Base-by-base conservation (phyloP, 1,284 basidiomycete species). In the Rhodotorula sp. region DNA sequence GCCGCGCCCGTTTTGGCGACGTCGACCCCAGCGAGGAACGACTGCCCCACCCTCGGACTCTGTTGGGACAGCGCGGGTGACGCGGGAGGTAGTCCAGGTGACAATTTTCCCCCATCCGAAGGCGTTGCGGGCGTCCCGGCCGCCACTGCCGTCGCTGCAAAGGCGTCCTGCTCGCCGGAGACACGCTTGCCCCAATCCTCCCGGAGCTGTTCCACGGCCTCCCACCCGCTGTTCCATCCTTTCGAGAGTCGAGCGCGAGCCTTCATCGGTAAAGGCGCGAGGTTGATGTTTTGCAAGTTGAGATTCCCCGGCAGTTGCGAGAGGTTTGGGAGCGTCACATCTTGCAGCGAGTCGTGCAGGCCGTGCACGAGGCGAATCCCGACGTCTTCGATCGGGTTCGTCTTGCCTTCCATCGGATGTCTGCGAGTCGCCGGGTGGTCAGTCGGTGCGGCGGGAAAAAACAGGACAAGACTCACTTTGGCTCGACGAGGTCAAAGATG, bases 401-500 rank as follows among this genome's bases (percentile, higher is more conserved):
- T 89, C 79, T 90, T 91, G 74, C 91, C 90, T 69, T 88, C 89
- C 79, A 91, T 95, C 49, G 93, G 93, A 80, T 95, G 93, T 63
- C 81, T 82, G 68, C 33, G 55, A 20, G 6, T 17, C 17, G 45
- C 26, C 12, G n/a, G n/a, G 1, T n/a, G 4, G 48, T 53, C 53
- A 56, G 33, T n/a, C n/a, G n/a, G n/a, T n/a, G n/a, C n/a, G n/a
- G n/a, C n/a, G n/a, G n/a, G 26, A 46, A 26, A 29, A n/a, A 24
- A 4, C 46, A 18, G 60, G 89, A 64, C 20, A 18, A 30, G 24
- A 59, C 73, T 45, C 33, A 76, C 76, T 72, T 74, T 1, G 93
- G 91, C 80, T 97, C 94, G 66, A 93, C 85, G 64, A 96, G 90
- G 80, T 97, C 94, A 78, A 97, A 97, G 26, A 96, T 81, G 72